Base-by-base conservation (phyloP, 2,329 filamentous ascomycete species). In the Aspergillus sp. region DNA sequence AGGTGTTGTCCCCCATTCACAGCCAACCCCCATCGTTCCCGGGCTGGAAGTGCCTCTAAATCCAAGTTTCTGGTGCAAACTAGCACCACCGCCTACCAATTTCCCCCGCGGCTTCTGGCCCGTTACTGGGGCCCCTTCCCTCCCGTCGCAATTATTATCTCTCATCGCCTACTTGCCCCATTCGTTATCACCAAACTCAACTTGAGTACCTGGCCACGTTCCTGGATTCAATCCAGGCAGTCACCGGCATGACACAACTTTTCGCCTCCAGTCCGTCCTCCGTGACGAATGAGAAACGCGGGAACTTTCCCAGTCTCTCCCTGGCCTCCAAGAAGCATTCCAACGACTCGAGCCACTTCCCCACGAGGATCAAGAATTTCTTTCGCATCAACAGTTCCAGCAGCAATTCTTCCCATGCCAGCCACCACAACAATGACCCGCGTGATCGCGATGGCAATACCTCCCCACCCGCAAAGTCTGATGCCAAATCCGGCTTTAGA, bases 401-500 rank as follows among this genome's bases (percentile, higher is more conserved):
- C 65, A 81, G 77, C 70, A 79, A 78, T 64, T 77, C 68, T 25
- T 78, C 76, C 59, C 76, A 77, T 60, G 77, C 62, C 36, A 69
- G 62, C 51, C 67, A 69, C 55, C 63, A 68, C 39, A 59, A 55
- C 44, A 63, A 67, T 53, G 65, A 65, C 54, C 67, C 71, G 30
- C 68, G 68, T 17, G 69, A 75, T 57, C 67, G 71, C 17, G 75
- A 75, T 47, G 78, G 80, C 60, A 72, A 75, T 60, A 75, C 80
- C 67, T 72, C 77, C 30, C 72, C 75, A 7, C 78, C 78, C 3
- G 75, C 79, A 64, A 87, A 86, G 75, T 78, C 84, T 62, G 86
- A 90, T 68, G 78, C 78, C 69, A 91, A 90, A 75, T 84, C 83
- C 66, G 83, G 86, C 57, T 90, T 92, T 75, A 88, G 92, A 70